A percentile compares a stretch with the other conserved stretches of the same genome.
These are phyloP conservation scores for Aspergillus aculeatus DNA, from an alignment of 2,329 filamentous ascomycete genomes.

Conservation along the genomic window DNA sequence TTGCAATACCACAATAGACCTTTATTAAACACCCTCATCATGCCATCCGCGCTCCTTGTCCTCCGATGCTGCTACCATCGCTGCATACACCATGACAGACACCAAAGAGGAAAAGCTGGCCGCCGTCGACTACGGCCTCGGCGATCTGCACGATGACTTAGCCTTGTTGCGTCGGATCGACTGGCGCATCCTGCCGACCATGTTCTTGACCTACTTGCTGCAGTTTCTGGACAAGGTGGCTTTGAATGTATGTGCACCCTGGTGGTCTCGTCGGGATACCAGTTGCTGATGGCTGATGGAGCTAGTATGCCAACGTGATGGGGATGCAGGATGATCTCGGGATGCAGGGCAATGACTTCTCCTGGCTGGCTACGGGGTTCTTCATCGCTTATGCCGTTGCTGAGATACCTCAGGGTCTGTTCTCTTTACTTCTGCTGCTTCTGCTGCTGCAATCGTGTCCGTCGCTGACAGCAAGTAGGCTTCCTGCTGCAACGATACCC, in stretches of 20 bases:
- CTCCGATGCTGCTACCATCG: too few relatives aligned
- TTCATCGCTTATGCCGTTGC: constrained; percentile 62
- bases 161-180: constrained; percentile 57
- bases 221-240: constrained; percentile 66
- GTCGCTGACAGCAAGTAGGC: constrained; percentile 32
- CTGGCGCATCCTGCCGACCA: constrained; percentile 59
- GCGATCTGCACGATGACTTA: constrained; percentile 41
- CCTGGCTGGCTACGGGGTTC: constrained; percentile 61
- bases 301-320: constrained; percentile 66
- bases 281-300: not conserved
- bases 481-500: constrained; percentile 62
- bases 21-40: too few relatives aligned
- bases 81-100: not conserved
- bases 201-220: constrained; percentile 63
- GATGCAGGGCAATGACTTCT: constrained; percentile 61
- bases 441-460: too few relatives aligned
- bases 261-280: too few relatives aligned
- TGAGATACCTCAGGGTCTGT: constrained; percentile 58
- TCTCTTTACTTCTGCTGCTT: too few relatives aligned
- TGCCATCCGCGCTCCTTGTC: too few relatives aligned
- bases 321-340: constrained; percentile 56
- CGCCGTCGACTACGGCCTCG: constrained; percentile 24
- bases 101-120: constrained; percentile 10
- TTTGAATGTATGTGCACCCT: constrained; percentile 50
- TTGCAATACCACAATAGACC: not conserved